Evolutionary conservation across 179 eudicot genomes (phyloP), one percentile per base, ranked within the genome.

Genomic region (Silene noctiflora): DNA sequence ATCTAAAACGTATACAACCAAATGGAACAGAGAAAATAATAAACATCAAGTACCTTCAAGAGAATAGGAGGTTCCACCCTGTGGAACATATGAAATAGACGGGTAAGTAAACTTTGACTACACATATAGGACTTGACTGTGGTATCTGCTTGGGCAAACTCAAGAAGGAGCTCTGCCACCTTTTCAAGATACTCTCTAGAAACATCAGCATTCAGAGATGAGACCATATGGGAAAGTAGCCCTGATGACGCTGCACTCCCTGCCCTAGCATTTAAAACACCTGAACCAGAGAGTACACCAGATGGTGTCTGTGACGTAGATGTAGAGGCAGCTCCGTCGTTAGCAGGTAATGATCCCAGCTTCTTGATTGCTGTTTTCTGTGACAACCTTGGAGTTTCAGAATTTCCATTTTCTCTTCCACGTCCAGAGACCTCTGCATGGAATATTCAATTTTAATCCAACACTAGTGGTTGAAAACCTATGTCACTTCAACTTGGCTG

Each of bases 221-320:
- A 86, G 48, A 80, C 97, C 94, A 90, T 89, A 78, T 90, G 91
- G 35, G 97, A 89, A 77, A 95, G 97, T 35, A 89, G 77, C 19
- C 97, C 98, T 63, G 98, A 95, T 74, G 99, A 95, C 51, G 96
- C 84, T 27, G 98, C 94, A 85, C 99, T 95, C 51, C 93, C 97
- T 60, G 96, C 87, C 85, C 93, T 89, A 72, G 98, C 98, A 88
- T 89, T 93, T 67, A 92, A 76, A 83, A 95, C 96, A 66, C 99
- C 99, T 51, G 99, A 95, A 79, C 98, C 99, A 67, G 99, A 93
- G 75, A 95, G 89, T 39, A 90, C 98, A 78, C 97, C 98, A 60
- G 98, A 95, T 76, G 97, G 91, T 27, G 89, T 91, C 78, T 89
- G 97, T 68, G 98, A 91, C 71, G 88, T 96, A 84, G 96, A 86